Conservation (phyloP, 2,329 filamentous ascomycete species). For the Aureobasidium namibiae region DNA sequence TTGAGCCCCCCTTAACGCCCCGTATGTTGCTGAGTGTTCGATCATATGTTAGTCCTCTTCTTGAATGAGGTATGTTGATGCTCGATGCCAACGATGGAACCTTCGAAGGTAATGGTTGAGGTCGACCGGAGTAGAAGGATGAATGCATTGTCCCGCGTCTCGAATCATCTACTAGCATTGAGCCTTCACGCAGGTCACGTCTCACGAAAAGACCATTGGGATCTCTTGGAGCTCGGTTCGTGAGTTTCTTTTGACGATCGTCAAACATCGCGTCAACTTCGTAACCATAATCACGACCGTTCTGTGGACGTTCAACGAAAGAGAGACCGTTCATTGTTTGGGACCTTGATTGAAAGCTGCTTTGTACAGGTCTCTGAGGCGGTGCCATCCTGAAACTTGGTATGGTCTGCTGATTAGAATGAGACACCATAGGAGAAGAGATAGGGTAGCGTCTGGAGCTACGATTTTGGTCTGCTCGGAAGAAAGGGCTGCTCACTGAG, state of each 20-base stretch:
- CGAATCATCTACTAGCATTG: not conserved
- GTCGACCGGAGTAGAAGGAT: conserved; percentile 8
- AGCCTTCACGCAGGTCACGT: not conserved
- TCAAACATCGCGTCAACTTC: not conserved
- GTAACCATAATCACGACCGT: not conserved
- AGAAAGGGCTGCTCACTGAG: not conserved
- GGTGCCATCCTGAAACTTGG: not conserved
- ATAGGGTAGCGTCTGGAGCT: not conserved
- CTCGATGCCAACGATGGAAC: conserved; percentile 9
- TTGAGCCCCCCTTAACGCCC: conserved; percentile 19
- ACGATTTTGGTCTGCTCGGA: not conserved
- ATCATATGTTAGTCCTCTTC: not conserved
- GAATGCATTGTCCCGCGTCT: not conserved
- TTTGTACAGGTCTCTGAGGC: not conserved
- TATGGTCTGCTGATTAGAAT: not conserved
- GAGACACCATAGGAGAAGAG: not conserved
- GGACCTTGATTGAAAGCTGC: not conserved
- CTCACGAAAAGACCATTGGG: conserved; percentile 14
- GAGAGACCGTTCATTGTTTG: conserved; percentile 28
- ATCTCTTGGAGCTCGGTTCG: conserved; percentile 14
- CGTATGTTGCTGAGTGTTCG: conserved; percentile 17
- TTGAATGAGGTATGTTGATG: not conserved
- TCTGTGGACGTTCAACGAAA: conserved; percentile 26
- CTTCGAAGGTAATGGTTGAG: conserved; percentile 13
- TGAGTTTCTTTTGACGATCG: not conserved